These are phyloP conservation scores for Alternaria sp. DNA, from an alignment of 2,329 filamentous ascomycete species.

Conservation along the genomic window DNA sequence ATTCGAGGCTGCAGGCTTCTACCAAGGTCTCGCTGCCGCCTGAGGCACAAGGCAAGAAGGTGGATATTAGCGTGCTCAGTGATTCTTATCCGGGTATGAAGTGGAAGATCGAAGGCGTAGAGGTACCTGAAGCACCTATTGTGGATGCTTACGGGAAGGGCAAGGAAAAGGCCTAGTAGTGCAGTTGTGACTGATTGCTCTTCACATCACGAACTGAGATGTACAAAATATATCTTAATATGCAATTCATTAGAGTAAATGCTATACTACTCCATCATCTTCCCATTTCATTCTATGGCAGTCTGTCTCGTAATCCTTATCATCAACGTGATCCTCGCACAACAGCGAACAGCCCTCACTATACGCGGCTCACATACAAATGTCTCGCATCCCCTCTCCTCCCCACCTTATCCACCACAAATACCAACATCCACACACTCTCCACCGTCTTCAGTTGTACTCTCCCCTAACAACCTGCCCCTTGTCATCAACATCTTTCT, in stretches of 20 bases:
- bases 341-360: background rate
- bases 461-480: background rate
- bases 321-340: background rate
- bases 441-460: background rate
- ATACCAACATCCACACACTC: background rate
- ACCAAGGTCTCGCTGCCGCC: slow-evolving; percentile 69
- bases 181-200: background rate
- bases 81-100: slow-evolving; percentile 85
- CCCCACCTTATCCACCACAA: background rate
- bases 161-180: slow-evolving; percentile 29
- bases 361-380: background rate
- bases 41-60: slow-evolving; percentile 62
- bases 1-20: slow-evolving; percentile 60
- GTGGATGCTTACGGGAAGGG: slow-evolving; percentile 43
- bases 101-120: slow-evolving; percentile 64
- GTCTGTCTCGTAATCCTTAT: background rate
- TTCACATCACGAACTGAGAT: background rate
- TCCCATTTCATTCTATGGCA: background rate
- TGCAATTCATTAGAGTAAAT: background rate
- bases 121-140: slow-evolving; percentile 56
- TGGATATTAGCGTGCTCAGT: slow-evolving; percentile 81
- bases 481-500: background rate
- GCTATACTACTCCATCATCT: background rate
- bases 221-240: background rate
- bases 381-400: background rate